Evolutionary conservation across 2,329 filamentous ascomycete species (phyloP).

Genomic region (Colletotrichum sp.): DNA sequence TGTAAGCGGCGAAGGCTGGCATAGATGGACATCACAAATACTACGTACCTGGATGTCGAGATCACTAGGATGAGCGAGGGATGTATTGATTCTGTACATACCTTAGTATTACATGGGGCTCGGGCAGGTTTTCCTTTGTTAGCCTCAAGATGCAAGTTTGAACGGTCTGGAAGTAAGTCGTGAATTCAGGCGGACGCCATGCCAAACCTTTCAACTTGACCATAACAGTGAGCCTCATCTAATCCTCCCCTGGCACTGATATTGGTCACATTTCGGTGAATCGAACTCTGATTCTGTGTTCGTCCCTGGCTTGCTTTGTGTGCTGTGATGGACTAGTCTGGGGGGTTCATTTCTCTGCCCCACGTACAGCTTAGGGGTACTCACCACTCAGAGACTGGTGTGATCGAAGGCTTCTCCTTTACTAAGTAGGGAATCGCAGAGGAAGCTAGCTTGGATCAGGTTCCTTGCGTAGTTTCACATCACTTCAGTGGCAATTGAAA

Average conservation of each 20-base stretch:
- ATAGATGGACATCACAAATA: neutral
- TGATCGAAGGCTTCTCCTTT: neutral
- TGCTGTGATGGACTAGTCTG: neutral
- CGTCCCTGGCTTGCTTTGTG: neutral
- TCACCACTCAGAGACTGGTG: neutral
- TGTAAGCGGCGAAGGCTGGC: neutral
- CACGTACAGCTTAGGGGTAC: neutral
- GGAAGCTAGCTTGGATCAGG: accelerated
- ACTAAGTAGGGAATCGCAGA: accelerated
- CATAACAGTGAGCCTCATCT: neutral
- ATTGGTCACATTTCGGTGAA: too few species aligned
- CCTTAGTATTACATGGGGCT: neutral
- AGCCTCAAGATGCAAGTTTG: neutral
- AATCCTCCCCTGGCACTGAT: too few species aligned
- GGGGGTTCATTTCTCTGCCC: neutral
- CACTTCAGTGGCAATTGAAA: neutral
- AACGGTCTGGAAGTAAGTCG: neutral
- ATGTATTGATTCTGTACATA: too few species aligned
- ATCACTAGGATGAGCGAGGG: too few species aligned
- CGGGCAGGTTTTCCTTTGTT: neutral
- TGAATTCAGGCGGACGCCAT: neutral
- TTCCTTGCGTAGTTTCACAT: neutral
- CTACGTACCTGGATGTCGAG: too few species aligned
- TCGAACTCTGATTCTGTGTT: too few species aligned
- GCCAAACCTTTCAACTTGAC: neutral